Evolutionary conservation across 2,329 filamentous ascomycete genomes (phyloP), one percentile per base, ranked within the genome.

Genomic region (Fusarium sp.): DNA sequence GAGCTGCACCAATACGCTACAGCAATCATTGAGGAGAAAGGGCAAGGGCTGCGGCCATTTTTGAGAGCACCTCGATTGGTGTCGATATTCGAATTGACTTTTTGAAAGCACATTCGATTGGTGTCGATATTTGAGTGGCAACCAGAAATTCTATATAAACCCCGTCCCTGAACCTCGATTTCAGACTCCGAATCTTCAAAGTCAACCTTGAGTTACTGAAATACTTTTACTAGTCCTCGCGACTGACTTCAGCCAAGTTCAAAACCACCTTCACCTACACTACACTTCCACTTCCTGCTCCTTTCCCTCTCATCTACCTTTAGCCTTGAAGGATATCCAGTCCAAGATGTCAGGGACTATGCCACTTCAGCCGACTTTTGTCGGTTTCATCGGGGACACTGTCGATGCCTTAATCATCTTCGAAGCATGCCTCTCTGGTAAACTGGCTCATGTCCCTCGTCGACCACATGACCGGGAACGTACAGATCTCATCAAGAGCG

Each of bases 381-480:
- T 82, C n/a, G 92, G 92, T 13, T 89, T 90, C 76, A 86, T 94
- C 52, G 83, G 84, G n/a, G 89, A 87, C 13, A 93, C 92, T 0
- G 85, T 89, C 52, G 93, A 97, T 81, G 94, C 93, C 32, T 84
- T 97, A 72, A 85, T 94, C 13, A 85, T 97, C 20, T 93, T 97
- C 77, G 93, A 97, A 79, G 92, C 90, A 12, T 93, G 92, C 74
- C 85, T 97, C 18, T 86, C 85, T 38, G 93, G 93, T 14, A 83
- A 86, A 23, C 83, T 95, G 12, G 87, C 87, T 52, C 94, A 96
- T 79, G 92, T 96, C 23, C 90, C 93, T 20, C 91, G 95, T 53
- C 88, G 95, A 57, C 95, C 95, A 3, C 93, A 97, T 79, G 95
- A 97, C 76, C 88, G 93, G 55, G 95, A 97, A 81, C 88, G 94